Evolutionary conservation across 768 basidiomycete genomes (phyloP).

Genomic region (Suillus hirtellus): DNA sequence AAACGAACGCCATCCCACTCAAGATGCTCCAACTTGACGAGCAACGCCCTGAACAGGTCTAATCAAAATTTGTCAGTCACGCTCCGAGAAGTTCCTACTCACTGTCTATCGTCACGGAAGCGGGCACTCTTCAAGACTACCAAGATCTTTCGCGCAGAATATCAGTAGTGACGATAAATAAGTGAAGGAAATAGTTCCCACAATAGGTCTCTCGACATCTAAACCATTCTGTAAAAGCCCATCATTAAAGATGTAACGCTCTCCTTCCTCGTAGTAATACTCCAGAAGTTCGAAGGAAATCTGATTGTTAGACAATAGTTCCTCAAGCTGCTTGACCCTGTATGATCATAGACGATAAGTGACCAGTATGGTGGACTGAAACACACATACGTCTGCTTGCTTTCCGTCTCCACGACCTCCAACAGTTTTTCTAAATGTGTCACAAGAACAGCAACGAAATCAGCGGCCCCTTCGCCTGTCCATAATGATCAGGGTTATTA

Average conservation of each 20-base stretch:
- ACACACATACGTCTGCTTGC: not conserved
- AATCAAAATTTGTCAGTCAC: not conserved
- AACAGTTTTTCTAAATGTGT: not conserved
- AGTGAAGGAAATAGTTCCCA: not conserved
- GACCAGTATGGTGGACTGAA: not conserved
- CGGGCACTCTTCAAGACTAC: not conserved
- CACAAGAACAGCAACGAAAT: not conserved
- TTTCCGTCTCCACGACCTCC: conserved; percentile 1
- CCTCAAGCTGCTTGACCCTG: not conserved
- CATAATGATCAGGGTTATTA: not conserved
- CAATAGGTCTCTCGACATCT: conserved; percentile 1
- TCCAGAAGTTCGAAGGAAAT: conserved; percentile 6
- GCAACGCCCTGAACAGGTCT: not conserved
- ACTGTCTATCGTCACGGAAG: not conserved
- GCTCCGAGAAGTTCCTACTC: not conserved
- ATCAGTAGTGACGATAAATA: not conserved
- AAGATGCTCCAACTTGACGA: not conserved
- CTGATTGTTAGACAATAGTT: not conserved
- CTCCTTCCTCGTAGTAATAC: conserved; percentile 5
- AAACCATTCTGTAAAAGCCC: not conserved
- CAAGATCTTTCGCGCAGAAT: not conserved
- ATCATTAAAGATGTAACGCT: not conserved
- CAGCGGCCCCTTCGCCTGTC: not conserved
- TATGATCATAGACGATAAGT: not conserved
- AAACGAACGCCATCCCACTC: conserved; percentile 6